Percentiles rank a stretch among this genome's conserved stretches.
Conservation (phyloP, 1,284 basidiomycete species). For the Inonotus hispidus region DNA sequence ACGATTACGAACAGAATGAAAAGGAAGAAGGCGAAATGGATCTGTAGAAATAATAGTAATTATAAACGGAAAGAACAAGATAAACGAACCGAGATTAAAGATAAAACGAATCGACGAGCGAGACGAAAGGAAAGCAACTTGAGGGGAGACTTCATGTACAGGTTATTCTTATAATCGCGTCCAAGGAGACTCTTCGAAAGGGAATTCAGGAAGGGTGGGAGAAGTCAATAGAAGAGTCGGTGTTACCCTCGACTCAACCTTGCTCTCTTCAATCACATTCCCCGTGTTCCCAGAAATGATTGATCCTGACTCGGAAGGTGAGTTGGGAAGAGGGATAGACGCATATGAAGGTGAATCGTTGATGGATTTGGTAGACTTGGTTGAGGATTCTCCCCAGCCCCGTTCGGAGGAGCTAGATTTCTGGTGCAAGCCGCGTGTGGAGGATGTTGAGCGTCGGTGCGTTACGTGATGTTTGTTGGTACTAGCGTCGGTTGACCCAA, state of each 20-base stretch:
- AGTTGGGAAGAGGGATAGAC: not conserved
- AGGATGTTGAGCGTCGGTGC: not conserved
- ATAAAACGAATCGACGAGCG: not conserved
- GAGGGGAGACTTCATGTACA: not conserved
- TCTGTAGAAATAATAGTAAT: too few relatives aligned
- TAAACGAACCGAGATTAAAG: not conserved
- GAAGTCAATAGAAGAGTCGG: not conserved
- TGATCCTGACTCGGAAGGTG: not conserved
- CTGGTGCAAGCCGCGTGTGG: constrained; percentile 4
- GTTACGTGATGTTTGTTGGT: not conserved
- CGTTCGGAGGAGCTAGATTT: constrained; percentile 12
- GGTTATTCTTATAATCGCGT: not conserved
- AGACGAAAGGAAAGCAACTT: not conserved
- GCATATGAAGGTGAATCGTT: not conserved
- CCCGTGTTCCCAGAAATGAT: not conserved
- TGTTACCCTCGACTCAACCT: not conserved
- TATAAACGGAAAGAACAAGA: too few relatives aligned
- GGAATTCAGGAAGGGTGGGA: not conserved
- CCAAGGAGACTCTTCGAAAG: not conserved
- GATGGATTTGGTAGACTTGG: not conserved
- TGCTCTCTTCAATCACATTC: not conserved
- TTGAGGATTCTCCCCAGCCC: constrained; percentile 2
- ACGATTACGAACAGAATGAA: not conserved
- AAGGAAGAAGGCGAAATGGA: not conserved
- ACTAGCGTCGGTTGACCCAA: not conserved